Percentiles rank a stretch among this genome's conserved stretches.
Conservation (phyloP, 2,329 filamentous ascomycete genomes). For the Penicillium fuscoglaucum region DNA sequence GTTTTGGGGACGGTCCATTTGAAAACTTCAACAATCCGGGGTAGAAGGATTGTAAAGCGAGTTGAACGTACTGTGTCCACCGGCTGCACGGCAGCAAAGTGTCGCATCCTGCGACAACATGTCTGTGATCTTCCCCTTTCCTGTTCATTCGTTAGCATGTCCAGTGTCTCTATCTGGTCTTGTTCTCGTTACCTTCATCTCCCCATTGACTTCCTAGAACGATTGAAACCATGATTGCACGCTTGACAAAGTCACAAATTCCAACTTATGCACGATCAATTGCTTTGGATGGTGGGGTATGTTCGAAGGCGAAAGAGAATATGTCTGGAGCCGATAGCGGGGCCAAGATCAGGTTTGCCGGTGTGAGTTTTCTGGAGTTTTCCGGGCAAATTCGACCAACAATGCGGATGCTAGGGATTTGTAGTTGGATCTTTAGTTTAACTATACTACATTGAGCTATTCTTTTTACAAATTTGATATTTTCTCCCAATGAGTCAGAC, state of each 20-base stretch:
- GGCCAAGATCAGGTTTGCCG: constrained; percentile 12
- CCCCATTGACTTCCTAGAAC: constrained; percentile 51
- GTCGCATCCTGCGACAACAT: constrained; percentile 47
- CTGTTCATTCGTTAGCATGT: constrained; percentile 25
- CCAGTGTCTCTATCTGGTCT: background rate
- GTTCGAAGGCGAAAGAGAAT: constrained; percentile 8
- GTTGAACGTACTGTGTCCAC: constrained; percentile 47
- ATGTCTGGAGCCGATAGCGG: constrained; percentile 13
- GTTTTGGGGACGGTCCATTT: background rate
- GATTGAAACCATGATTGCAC: constrained; percentile 41
- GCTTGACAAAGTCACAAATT: background rate
- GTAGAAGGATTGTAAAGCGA: background rate
- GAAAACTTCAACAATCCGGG: background rate
- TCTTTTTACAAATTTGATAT: background rate
- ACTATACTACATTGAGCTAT: background rate
- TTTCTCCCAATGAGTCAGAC: constrained; percentile 3
- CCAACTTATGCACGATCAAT: constrained; percentile 4
- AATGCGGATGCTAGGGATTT: background rate
- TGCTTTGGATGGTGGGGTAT: constrained; percentile 10
- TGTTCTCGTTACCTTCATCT: constrained; percentile 43
- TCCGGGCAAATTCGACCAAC: background rate
- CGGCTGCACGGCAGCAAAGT: constrained; percentile 48
- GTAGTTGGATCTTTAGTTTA: background rate
- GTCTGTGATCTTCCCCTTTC: constrained; percentile 52
- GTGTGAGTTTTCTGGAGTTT: constrained; percentile 1